phyloP scores from a whole-genome alignment of 2,329 filamentous ascomycete species.

The Polytolypa hystricis region DNA sequence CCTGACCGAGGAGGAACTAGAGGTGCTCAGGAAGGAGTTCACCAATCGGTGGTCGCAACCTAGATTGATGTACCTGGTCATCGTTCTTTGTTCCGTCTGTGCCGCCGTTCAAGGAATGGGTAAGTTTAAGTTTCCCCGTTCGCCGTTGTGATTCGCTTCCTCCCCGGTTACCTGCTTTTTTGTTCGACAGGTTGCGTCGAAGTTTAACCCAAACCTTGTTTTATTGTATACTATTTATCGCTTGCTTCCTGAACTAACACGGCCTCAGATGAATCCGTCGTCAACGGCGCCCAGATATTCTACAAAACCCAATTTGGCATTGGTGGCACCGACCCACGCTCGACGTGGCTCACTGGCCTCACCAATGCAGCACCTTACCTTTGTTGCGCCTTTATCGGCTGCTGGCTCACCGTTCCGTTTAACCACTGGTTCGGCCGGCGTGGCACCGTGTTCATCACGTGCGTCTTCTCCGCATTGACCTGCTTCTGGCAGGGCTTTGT shows the following conservation, averaged over 20 bases:
- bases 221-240: not conserved
- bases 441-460: conserved; percentile 66
- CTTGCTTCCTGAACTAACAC: conserved; percentile 6
- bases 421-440: conserved; percentile 60
- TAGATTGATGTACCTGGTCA: conserved; percentile 52
- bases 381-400: conserved; percentile 57
- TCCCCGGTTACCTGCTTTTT: too few relatives aligned
- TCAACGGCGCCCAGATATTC: conserved; percentile 58
- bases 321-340: conserved; percentile 34
- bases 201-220: not conserved
- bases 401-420: conserved; percentile 63
- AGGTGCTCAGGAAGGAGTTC: conserved; percentile 48
- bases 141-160: not conserved
- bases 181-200: not conserved
- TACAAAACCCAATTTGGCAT: conserved; percentile 54
- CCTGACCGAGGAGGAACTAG: conserved; percentile 48
- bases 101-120: conserved; percentile 62
- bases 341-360: conserved; percentile 51
- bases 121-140: conserved; percentile 18
- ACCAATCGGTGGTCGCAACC: conserved; percentile 61
- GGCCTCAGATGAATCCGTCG: conserved; percentile 51
- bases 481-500: conserved; percentile 52
- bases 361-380: conserved; percentile 49
- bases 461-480: conserved; percentile 52
- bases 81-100: conserved; percentile 55